Percentiles rank a stretch among this genome's conserved stretches.
These are phyloP conservation scores for Coelastrella sp. DNA, from an alignment of 139 green algal species.

Conservation along the genomic window DNA sequence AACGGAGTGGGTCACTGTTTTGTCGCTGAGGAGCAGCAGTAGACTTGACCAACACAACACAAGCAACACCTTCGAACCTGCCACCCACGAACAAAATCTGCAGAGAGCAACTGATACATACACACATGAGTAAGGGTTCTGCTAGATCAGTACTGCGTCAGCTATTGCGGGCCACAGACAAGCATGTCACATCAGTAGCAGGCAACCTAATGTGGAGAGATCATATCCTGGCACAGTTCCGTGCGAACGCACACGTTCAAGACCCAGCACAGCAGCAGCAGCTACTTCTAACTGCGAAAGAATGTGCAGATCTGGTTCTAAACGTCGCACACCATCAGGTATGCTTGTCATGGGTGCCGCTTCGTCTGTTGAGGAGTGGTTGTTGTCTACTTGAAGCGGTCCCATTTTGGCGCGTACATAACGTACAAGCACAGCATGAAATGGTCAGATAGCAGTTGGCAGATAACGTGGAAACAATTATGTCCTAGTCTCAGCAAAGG, in stretches of 20 bases:
- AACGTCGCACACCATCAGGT: constrained; percentile 57
- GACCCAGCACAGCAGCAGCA: background rate
- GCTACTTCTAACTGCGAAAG: constrained; percentile 44
- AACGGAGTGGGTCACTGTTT: too few species aligned
- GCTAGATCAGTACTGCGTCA: constrained; percentile 16
- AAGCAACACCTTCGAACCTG: background rate
- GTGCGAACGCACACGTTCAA: background rate
- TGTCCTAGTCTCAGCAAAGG: too few species aligned
- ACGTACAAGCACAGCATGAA: too few species aligned
- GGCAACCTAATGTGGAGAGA: constrained; percentile 59
- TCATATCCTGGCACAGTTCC: constrained; percentile 42
- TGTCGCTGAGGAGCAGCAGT: too few species aligned
- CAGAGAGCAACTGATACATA: background rate
- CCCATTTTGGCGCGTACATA: too few species aligned
- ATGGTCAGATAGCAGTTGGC: too few species aligned
- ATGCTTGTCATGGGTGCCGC: background rate
- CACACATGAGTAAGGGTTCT: too few species aligned
- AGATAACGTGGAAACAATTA: too few species aligned
- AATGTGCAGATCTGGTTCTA: constrained; percentile 54
- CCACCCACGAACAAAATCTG: background rate
- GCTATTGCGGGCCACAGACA: constrained; percentile 54
- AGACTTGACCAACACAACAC: too few species aligned
- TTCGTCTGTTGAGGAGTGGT: background rate
- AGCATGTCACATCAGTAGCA: constrained; percentile 54
- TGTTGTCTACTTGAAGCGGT: too few species aligned